These are phyloP conservation scores for Daldinia childiae DNA, from an alignment of 495 filamentous ascomycete species.

Conservation along the genomic window DNA sequence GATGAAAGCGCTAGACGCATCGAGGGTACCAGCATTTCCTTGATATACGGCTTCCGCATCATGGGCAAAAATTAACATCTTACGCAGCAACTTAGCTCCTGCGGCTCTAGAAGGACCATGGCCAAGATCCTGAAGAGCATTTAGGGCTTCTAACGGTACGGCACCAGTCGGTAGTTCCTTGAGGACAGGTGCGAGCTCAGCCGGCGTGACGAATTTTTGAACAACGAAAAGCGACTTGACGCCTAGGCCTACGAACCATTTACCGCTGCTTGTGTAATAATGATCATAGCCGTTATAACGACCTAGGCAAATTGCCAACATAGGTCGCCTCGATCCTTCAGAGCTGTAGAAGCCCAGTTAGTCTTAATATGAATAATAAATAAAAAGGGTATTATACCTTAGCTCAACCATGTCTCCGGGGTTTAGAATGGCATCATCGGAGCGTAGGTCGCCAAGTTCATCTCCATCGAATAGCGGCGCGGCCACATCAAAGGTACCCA, in stretches of 20 bases:
- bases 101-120: conserved; percentile 62
- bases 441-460: conserved; percentile 52
- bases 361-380: neutral
- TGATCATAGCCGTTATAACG: conserved; percentile 69
- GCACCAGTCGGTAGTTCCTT: conserved; percentile 66
- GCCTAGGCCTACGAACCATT: conserved; percentile 69
- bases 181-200: conserved; percentile 66
- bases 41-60: conserved; percentile 63
- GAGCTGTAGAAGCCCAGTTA: conserved; percentile 35
- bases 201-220: conserved; percentile 66
- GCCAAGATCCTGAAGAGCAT: conserved; percentile 59
- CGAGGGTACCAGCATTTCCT: conserved; percentile 60
- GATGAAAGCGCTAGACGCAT: conserved; percentile 58
- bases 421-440: conserved; percentile 55
- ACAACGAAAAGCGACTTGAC: conserved; percentile 67
- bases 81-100: conserved; percentile 58
- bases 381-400: conserved; percentile 49
- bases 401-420: conserved; percentile 81
- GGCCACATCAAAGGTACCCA: conserved; percentile 53
- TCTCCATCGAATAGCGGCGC: conserved; percentile 49
- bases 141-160: conserved; percentile 50
- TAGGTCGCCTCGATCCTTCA: conserved; percentile 54
- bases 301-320: conserved; percentile 75
- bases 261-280: conserved; percentile 76
- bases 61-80: conserved; percentile 62